A percentile compares a stretch with the other conserved stretches of the same genome.
These are phyloP conservation scores for Hygrocybe coccinea DNA, from an alignment of 768 basidiomycete species.

Conservation along the genomic window DNA sequence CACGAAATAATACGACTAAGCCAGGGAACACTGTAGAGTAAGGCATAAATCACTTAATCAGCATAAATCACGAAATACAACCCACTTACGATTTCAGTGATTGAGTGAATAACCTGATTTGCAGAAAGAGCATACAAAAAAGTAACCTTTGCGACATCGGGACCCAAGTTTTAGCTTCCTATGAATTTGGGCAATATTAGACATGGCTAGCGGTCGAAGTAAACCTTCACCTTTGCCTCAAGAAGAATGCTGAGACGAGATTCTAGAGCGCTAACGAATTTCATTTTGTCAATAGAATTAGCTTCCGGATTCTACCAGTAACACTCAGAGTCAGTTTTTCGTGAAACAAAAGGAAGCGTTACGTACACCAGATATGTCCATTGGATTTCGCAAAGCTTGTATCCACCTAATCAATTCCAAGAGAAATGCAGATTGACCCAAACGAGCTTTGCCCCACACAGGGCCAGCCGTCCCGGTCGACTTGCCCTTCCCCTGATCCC, in stretches of 20 bases:
- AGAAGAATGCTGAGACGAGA: slow-evolving; percentile 50
- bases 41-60: background rate
- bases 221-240: slow-evolving; percentile 46
- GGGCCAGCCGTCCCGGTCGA: slow-evolving; percentile 6
- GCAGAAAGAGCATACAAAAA: slow-evolving; percentile 56
- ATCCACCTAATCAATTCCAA: slow-evolving; percentile 57
- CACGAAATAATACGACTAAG: slow-evolving; percentile 41
- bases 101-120: slow-evolving; percentile 57
- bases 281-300: slow-evolving; percentile 28
- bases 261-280: slow-evolving; percentile 57
- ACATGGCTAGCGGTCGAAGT: background rate
- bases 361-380: slow-evolving; percentile 39
- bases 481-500: slow-evolving; percentile 20
- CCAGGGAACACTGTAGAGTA: slow-evolving; percentile 42
- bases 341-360: background rate
- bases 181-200: background rate
- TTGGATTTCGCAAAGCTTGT: slow-evolving; percentile 39
- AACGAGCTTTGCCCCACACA: slow-evolving; percentile 46
- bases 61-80: background rate
- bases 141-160: slow-evolving; percentile 57
- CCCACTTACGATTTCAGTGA: slow-evolving; percentile 58
- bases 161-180: slow-evolving; percentile 52
- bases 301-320: slow-evolving; percentile 28
- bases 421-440: slow-evolving; percentile 60
- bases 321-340: background rate